Conservation (phyloP, 2,329 filamentous ascomycete species). For the Fusarium secorum region DNA sequence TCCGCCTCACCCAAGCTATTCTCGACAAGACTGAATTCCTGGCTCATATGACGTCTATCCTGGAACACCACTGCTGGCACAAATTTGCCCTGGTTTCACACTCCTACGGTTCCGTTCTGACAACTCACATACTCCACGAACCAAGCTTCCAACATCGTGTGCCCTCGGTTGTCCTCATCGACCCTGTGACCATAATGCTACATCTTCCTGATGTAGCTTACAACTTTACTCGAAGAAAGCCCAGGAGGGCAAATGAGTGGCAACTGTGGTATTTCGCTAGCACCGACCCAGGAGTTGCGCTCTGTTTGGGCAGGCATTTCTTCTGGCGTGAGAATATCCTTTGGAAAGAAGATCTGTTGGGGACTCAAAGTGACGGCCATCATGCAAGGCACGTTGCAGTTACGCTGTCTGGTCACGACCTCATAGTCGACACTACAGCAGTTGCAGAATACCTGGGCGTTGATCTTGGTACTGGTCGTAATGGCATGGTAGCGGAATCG, state of each 20-base stretch:
- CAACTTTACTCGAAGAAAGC: conserved; percentile 69
- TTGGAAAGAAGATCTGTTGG: conserved; percentile 71
- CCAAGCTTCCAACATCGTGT: conserved; percentile 59
- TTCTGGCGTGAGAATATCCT: conserved; percentile 76
- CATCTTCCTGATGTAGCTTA: conserved; percentile 75
- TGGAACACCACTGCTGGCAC: conserved; percentile 64
- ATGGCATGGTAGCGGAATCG: conserved; percentile 13
- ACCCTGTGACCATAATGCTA: conserved; percentile 72
- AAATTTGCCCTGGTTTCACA: conserved; percentile 69
- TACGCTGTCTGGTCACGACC: conserved; percentile 65
- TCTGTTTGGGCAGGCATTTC: conserved; percentile 70
- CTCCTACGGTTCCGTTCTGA: conserved; percentile 70
- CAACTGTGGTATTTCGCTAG: conserved; percentile 75
- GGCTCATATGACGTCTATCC: conserved; percentile 62
- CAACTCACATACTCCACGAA: conserved; percentile 67
- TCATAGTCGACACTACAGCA: conserved; percentile 68
- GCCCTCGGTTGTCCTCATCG: conserved; percentile 56
- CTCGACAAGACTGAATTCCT: conserved; percentile 62
- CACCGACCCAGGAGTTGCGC: conserved; percentile 71
- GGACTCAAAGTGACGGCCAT: conserved; percentile 16
- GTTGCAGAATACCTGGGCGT: conserved; percentile 64
- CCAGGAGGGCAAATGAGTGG: conserved; percentile 70
- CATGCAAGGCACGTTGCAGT: conserved; percentile 59
- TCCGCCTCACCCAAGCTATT: conserved; percentile 65
- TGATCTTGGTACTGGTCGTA: conserved; percentile 7